phyloP scores from a whole-genome alignment of 331 rosid species.

The Malus hybrid region DNA sequence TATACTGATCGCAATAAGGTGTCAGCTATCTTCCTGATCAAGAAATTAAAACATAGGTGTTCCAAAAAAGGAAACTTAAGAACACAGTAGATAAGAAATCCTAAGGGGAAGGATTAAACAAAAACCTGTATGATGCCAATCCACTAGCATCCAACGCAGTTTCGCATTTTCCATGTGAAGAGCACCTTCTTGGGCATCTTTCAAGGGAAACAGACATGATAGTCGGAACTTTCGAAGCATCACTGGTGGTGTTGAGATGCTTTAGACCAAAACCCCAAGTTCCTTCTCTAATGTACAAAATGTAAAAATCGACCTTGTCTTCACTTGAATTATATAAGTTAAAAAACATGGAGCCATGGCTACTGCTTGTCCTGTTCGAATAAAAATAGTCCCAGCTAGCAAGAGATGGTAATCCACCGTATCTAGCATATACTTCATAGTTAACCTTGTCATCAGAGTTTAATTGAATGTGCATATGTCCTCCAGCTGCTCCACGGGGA shows the following conservation, averaged over 20 bases:
- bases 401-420: constrained; percentile 82
- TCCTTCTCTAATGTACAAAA: constrained; percentile 84
- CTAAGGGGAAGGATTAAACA: constrained; percentile 13
- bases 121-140: constrained; percentile 74
- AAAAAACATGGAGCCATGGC: constrained; percentile 65
- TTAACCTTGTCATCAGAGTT: constrained; percentile 42
- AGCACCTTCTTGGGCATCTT: constrained; percentile 87
- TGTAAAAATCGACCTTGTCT: constrained; percentile 54
- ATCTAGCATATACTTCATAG: constrained; percentile 75
- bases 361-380: constrained; percentile 63
- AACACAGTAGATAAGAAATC: not conserved
- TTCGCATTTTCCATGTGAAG: constrained; percentile 69
- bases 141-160: constrained; percentile 74
- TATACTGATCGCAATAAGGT: not conserved
- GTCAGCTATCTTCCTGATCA: not conserved
- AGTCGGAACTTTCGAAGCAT: constrained; percentile 38
- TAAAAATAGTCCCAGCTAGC: constrained; percentile 72
- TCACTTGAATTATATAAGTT: constrained; percentile 57
- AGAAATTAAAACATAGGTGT: not conserved
- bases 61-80: constrained; percentile 8
- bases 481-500: constrained; percentile 90
- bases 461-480: constrained; percentile 59
- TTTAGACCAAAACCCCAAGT: constrained; percentile 85
- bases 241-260: constrained; percentile 29
- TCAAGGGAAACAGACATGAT: constrained; percentile 78